These are phyloP conservation scores for Musa itinerans DNA, from an alignment of 176 grass and related monocot species.

Conservation along the genomic window DNA sequence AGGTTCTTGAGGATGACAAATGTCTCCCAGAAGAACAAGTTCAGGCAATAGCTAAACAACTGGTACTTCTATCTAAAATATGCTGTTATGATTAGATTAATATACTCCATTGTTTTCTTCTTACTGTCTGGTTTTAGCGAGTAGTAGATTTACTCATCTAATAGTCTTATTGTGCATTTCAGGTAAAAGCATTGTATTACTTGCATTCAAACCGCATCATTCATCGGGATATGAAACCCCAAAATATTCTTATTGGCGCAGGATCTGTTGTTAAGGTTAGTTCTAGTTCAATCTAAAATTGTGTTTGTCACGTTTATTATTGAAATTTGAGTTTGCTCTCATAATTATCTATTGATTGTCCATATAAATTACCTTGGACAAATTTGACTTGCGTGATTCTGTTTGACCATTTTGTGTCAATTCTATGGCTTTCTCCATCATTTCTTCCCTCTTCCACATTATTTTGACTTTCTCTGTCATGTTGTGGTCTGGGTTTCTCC, in stretches of 20 bases:
- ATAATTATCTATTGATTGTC: no score
- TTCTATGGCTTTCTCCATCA: neutral
- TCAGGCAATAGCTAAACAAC: slow-evolving; percentile 94
- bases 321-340: neutral
- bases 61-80: slow-evolving; percentile 31
- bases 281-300: neutral
- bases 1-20: slow-evolving; percentile 93
- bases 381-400: no score
- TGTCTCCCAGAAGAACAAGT: slow-evolving; percentile 96
- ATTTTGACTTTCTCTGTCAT: neutral
- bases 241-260: slow-evolving; percentile 94
- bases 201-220: slow-evolving; percentile 95
- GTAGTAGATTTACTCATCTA: neutral
- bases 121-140: neutral
- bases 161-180: neutral
- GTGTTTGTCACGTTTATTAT: neutral
- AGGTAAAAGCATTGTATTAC: slow-evolving; percentile 89
- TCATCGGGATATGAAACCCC: slow-evolving; percentile 96
- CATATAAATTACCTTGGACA: no score
- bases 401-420: no score
- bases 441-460: neutral
- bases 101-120: no score
- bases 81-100: neutral
- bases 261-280: slow-evolving; percentile 89
- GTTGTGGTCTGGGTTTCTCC: neutral